phyloP scores from a whole-genome alignment of 805 yeast species.

The Candida golubevii region DNA sequence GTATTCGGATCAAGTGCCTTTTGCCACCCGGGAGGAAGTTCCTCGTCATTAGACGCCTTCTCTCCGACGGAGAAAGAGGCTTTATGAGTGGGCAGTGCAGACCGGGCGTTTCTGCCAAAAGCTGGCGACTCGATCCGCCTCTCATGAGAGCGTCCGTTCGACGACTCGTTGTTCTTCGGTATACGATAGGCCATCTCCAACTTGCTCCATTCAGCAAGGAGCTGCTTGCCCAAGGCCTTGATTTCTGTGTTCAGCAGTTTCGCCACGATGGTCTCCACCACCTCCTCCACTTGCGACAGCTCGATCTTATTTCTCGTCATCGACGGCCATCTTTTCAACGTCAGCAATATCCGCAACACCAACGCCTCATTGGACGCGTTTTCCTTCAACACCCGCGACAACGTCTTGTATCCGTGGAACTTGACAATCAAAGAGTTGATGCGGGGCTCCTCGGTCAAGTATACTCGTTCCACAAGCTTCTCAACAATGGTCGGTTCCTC shows the following conservation, averaged over 20 bases:
- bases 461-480: constrained; percentile 66
- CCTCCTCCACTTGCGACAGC: constrained; percentile 66
- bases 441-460: constrained; percentile 45
- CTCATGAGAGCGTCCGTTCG: constrained; percentile 2
- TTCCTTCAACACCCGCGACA: constrained; percentile 55
- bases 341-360: constrained; percentile 46
- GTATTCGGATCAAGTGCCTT: constrained; percentile 46
- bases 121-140: constrained; percentile 8
- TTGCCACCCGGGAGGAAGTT: constrained; percentile 65
- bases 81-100: constrained; percentile 11
- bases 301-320: constrained; percentile 75
- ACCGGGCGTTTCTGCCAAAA: constrained; percentile 12
- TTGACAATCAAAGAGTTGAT: constrained; percentile 60
- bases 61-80: neutral
- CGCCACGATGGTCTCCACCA: constrained; percentile 43
- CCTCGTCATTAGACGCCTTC: constrained; percentile 6
- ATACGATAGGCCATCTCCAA: constrained; percentile 83
- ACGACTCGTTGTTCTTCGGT: constrained; percentile 47
- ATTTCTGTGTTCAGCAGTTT: constrained; percentile 24
- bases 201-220: constrained; percentile 65
- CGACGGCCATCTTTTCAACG: constrained; percentile 50
- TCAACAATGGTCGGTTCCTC: constrained; percentile 62
- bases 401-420: constrained; percentile 82
- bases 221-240: constrained; percentile 33
- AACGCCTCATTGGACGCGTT: constrained; percentile 33